Evolutionary conservation across 2,329 filamentous ascomycete species (phyloP).

Genomic region (Aspergillus sergii): DNA sequence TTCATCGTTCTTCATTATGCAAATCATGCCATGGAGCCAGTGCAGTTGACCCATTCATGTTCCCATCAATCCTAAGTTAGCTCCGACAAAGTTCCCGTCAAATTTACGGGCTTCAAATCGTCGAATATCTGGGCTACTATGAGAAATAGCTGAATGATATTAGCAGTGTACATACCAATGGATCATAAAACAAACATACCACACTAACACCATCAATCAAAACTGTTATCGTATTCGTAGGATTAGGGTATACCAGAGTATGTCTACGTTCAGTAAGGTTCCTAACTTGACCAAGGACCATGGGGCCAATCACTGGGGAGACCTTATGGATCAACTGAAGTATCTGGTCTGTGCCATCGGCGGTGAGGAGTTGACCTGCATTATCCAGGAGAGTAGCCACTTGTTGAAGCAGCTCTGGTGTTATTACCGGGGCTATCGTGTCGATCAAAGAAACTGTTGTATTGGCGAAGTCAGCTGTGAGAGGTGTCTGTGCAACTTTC

Average conservation of each 20-base stretch:
- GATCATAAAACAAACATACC: background rate
- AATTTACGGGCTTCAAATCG: background rate
- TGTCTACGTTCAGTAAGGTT: background rate
- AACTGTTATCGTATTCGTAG: background rate
- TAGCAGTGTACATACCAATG: rapidly evolving
- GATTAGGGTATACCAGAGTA: background rate
- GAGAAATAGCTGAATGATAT: background rate
- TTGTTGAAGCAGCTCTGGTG: background rate
- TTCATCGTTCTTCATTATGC: background rate
- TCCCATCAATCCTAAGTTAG: rapidly evolving
- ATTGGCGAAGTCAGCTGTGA: background rate
- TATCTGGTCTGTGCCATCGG: background rate
- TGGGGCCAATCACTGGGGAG: background rate
- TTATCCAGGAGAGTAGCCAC: rapidly evolving
- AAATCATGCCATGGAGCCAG: background rate
- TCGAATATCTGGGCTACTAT: background rate
- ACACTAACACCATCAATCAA: background rate
- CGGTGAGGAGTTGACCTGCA: background rate
- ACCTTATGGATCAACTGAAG: background rate
- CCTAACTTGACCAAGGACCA: background rate
- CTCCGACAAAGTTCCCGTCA: background rate
- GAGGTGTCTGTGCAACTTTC: background rate
- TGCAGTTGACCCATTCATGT: no score
- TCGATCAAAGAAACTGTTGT: background rate
- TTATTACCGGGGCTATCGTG: background rate